Evolutionary conservation across 495 filamentous ascomycete species (phyloP).

Genomic region (Lasiosphaeria hispida): DNA sequence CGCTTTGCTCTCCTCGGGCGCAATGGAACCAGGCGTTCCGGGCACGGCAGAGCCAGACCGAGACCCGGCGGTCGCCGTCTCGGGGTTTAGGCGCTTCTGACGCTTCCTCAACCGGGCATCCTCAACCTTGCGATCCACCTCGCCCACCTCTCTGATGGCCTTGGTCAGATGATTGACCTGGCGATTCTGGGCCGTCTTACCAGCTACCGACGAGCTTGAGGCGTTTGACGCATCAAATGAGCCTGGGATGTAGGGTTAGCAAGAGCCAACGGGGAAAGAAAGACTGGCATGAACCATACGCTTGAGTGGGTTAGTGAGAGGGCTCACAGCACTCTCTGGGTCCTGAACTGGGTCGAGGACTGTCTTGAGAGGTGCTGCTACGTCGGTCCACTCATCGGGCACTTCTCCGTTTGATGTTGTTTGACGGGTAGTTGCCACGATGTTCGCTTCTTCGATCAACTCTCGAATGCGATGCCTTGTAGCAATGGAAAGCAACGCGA

Average conservation of each 20-base stretch:
- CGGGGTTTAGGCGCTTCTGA: conserved; percentile 44
- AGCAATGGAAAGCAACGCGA: conserved; percentile 72
- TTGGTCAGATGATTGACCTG: conserved; percentile 33
- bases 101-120: conserved; percentile 50
- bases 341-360: conserved; percentile 6
- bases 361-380: conserved; percentile 17
- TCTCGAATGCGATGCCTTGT: conserved; percentile 13
- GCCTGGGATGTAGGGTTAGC: conserved; percentile 18
- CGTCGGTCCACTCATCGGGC: conserved; percentile 19
- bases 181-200: conserved; percentile 19
- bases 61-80: conserved; percentile 34
- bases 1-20: conserved; percentile 47
- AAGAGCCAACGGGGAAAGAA: conserved; percentile 9
- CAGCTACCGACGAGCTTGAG: conserved; percentile 18
- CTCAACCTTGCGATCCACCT: conserved; percentile 45
- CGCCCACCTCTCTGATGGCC: conserved; percentile 35
- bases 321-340: conserved; percentile 53
- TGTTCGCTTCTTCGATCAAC: conserved; percentile 15
- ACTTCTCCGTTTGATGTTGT: conserved; percentile 17
- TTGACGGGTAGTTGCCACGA: conserved; percentile 11
- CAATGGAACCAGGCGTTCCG: conserved; percentile 48
- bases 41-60: conserved; percentile 47
- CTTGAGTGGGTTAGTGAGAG: conserved; percentile 56
- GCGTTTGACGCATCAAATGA: conserved; percentile 23
- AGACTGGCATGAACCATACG: conserved; percentile 43